A percentile compares a stretch with the other conserved stretches of the same genome.
These are phyloP conservation scores for Exidia glandulosa DNA, from an alignment of 768 basidiomycete species.

Conservation along the genomic window DNA sequence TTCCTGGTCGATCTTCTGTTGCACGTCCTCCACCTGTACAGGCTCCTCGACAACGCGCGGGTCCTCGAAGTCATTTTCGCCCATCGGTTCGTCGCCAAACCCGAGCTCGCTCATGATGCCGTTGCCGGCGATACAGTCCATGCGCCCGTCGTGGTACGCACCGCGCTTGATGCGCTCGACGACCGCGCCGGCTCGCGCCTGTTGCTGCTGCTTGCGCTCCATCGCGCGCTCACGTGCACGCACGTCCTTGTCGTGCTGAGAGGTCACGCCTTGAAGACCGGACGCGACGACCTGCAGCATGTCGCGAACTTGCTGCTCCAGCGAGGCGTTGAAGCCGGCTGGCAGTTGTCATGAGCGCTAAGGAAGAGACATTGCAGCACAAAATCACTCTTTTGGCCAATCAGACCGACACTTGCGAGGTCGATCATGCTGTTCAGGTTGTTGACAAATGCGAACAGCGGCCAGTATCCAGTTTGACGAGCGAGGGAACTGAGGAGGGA, in stretches of 20 bases:
- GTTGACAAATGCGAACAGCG: slow-evolving; percentile 75
- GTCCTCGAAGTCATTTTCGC: slow-evolving; percentile 21
- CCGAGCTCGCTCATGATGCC: slow-evolving; percentile 83
- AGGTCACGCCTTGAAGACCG: slow-evolving; percentile 56
- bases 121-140: slow-evolving; percentile 78
- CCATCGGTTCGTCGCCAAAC: slow-evolving; percentile 59
- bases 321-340: slow-evolving; percentile 77
- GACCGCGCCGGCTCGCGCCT: slow-evolving; percentile 22
- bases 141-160: slow-evolving; percentile 74
- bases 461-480: slow-evolving; percentile 78
- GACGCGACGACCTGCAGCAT: slow-evolving; percentile 69
- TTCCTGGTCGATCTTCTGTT: slow-evolving; percentile 8
- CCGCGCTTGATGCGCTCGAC: slow-evolving; percentile 42
- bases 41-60: slow-evolving; percentile 11
- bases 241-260: slow-evolving; percentile 35
- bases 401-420: slow-evolving; percentile 85
- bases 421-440: slow-evolving; percentile 78
- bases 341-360: neutral
- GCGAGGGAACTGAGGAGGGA: slow-evolving; percentile 62
- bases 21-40: slow-evolving; percentile 30
- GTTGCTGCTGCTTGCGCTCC: slow-evolving; percentile 23
- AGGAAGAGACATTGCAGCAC: neutral
- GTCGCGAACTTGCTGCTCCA: slow-evolving; percentile 73
- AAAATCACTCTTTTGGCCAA: slow-evolving; percentile 79
- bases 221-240: slow-evolving; percentile 27